Percentiles rank a stretch among this genome's conserved stretches.
These are phyloP conservation scores for Fusarium goolgardi DNA, from an alignment of 2,329 filamentous ascomycete genomes.

Conservation along the genomic window DNA sequence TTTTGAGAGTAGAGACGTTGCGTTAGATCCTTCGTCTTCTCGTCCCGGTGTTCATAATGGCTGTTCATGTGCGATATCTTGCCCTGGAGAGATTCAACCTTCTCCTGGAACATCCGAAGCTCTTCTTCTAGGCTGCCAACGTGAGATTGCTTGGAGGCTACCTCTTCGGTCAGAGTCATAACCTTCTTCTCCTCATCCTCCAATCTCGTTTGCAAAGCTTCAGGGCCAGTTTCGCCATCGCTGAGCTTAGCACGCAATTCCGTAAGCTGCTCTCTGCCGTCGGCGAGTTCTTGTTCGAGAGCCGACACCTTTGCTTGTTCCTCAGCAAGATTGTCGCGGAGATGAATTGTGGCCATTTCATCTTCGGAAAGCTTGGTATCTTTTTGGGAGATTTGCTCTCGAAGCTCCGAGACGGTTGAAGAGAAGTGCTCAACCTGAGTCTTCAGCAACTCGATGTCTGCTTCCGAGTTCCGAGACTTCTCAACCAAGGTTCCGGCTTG, in stretches of 20 bases:
- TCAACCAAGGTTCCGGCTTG: slow-evolving; percentile 68
- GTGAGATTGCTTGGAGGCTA: slow-evolving; percentile 80
- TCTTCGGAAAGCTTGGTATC: slow-evolving; percentile 64
- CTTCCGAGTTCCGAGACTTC: slow-evolving; percentile 70
- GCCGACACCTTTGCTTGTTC: slow-evolving; percentile 66
- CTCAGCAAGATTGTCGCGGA: slow-evolving; percentile 65
- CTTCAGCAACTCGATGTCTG: slow-evolving; percentile 68
- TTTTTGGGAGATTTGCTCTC: slow-evolving; percentile 65
- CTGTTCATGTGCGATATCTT: slow-evolving; percentile 63
- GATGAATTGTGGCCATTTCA: slow-evolving; percentile 62
- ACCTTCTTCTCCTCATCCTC: slow-evolving; percentile 81
- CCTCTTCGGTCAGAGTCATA: slow-evolving; percentile 72
- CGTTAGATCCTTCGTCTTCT: slow-evolving; percentile 83
- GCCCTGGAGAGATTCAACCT: slow-evolving; percentile 65
- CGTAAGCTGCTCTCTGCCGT: slow-evolving; percentile 76
- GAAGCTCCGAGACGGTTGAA: slow-evolving; percentile 64
- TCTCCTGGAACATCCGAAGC: slow-evolving; percentile 74
- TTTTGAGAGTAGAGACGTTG: slow-evolving; percentile 86
- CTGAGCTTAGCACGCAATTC: slow-evolving; percentile 77
- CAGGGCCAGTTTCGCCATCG: slow-evolving; percentile 85
- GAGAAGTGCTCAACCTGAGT: slow-evolving; percentile 72
- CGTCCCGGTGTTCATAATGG: slow-evolving; percentile 76
- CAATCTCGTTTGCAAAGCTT: slow-evolving; percentile 78
- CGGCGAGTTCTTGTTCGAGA: slow-evolving; percentile 67
- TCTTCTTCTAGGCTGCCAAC: slow-evolving; percentile 82